Evolutionary conservation across 1,139 yeast genomes (phyloP), one percentile per base, ranked within the genome.

Genomic region (Yamadazyma kanchanaburiensis): DNA sequence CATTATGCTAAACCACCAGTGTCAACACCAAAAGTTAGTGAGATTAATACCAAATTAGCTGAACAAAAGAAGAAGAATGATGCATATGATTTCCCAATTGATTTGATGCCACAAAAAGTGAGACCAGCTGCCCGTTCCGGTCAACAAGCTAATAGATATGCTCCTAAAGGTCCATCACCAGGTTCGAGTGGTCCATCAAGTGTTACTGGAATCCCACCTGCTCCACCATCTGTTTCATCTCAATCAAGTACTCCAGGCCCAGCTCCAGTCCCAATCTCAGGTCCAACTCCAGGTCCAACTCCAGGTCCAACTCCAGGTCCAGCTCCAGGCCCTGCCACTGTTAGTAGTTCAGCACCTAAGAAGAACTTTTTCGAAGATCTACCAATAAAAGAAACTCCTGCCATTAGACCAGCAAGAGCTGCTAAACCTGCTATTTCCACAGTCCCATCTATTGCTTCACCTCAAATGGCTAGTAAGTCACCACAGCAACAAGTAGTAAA

Each of bases 71-170:
- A 71, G 46, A 79, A 76, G 45, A 72, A 80, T 12, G 86, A 80
- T 56, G 86, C 87, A 1, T 86, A 84, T 48, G 95, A 86, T 50
- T 78, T 86, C 44, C 95, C 95, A 1, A 60, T 71, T 22, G 79
- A 70, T 31, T 55, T 85, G 30, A 60, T 84, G 16, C 63, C 70
- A 2, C 13, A 22, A 3, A 53, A 48, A 17, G 42, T 55, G 4
- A 60, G 49, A 32, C 69, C 70, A 2, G 67, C 67, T 4, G 47
- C 61, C 4, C 50, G 70, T 34, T 15, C 39, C 12, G 28, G 35
- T 7, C 46, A 34, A 24, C 20, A 18, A 18, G 10, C 7, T 10
- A 58, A 37, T 21, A 56, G 52, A 38, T 60, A 60, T 40, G 50
- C 55, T 2, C 51, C 65, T 14, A 58, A 51, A 17, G 22, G 9